Evolutionary conservation across 1,284 basidiomycete genomes (phyloP).

Genomic region (Ganoderma boninense): DNA sequence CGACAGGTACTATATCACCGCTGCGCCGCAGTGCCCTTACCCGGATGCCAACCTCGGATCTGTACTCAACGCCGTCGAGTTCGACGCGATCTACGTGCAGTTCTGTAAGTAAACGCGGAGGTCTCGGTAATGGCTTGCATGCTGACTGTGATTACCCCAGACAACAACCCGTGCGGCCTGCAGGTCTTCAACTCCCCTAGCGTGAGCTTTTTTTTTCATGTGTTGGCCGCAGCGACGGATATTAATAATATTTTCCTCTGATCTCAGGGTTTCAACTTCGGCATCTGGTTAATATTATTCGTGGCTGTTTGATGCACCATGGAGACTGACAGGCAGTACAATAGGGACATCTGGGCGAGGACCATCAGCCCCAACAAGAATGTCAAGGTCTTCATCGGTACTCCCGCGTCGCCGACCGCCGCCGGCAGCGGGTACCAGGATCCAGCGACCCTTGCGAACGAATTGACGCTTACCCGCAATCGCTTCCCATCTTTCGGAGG

Average conservation of each 20-base stretch:
- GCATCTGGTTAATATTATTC: conserved; percentile 50
- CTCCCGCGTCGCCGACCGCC: conserved; percentile 63
- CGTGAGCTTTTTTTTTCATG: conserved; percentile 39
- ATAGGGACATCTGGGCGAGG: conserved; percentile 69
- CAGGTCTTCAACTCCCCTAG: conserved; percentile 51
- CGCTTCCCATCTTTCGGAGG: conserved; percentile 75
- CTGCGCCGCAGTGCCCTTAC: conserved; percentile 62
- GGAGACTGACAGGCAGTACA: not conserved
- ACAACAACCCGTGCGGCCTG: conserved; percentile 61
- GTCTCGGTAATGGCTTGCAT: not conserved
- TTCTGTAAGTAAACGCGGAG: conserved; percentile 42
- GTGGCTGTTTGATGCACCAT: not conserved
- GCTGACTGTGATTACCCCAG: conserved; percentile 36
- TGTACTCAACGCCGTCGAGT: conserved; percentile 58
- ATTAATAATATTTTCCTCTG: not conserved
- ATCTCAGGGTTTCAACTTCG: conserved; percentile 59
- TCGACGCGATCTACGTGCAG: conserved; percentile 69
- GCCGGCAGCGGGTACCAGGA: conserved; percentile 65
- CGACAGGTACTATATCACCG: conserved; percentile 67
- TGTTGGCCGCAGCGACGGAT: not conserved
- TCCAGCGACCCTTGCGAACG: conserved; percentile 55
- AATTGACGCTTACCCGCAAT: conserved; percentile 62
- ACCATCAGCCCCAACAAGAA: conserved; percentile 60
- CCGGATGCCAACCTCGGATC: conserved; percentile 62
- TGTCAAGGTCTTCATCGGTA: conserved; percentile 69